Evolutionary conservation across 1,284 basidiomycete species (phyloP).

Genomic region (Fomitopsis betulina): DNA sequence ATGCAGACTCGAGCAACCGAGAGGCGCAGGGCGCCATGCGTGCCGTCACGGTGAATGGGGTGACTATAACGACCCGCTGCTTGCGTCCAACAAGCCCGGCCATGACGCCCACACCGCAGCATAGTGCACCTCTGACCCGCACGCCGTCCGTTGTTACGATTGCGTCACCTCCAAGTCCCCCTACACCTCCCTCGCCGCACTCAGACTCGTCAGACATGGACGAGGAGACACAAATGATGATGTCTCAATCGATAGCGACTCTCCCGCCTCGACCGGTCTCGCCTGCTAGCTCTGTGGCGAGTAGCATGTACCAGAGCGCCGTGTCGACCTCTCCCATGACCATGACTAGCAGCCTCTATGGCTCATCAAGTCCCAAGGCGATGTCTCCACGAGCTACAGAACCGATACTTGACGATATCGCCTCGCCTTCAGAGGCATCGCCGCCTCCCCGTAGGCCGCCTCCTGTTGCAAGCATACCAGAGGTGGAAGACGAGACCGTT

Average conservation of each 20-base stretch:
- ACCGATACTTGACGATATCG: too few relatives aligned
- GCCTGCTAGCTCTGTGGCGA: slow-evolving; percentile 33
- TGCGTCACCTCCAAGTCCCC: slow-evolving; percentile 4
- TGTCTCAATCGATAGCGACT: slow-evolving; percentile 71
- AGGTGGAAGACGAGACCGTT: slow-evolving; percentile 39
- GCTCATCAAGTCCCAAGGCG: too few relatives aligned
- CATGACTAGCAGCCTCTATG: slow-evolving; percentile 4
- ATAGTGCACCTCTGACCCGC: background rate
- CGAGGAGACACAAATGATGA: slow-evolving; percentile 58
- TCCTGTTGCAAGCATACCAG: slow-evolving; percentile 4
- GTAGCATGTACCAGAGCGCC: slow-evolving; percentile 69
- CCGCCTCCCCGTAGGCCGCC: slow-evolving; percentile 6
- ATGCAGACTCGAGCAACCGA: slow-evolving; percentile 3
- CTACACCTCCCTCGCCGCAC: slow-evolving; percentile 22
- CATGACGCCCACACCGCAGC: slow-evolving; percentile 3
- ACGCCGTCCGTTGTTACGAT: background rate
- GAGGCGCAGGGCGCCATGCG: slow-evolving; percentile 34
- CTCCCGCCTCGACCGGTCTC: slow-evolving; percentile 42
- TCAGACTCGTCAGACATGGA: slow-evolving; percentile 48
- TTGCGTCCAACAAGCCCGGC: slow-evolving; percentile 28
- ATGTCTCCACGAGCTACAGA: too few relatives aligned
- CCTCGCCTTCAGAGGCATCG: background rate
- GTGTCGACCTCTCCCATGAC: slow-evolving; percentile 41
- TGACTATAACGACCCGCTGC: slow-evolving; percentile 41
- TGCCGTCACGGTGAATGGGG: slow-evolving; percentile 46